Conservation (phyloP, 495 filamentous ascomycete genomes). For the Penicillium odoratum region DNA sequence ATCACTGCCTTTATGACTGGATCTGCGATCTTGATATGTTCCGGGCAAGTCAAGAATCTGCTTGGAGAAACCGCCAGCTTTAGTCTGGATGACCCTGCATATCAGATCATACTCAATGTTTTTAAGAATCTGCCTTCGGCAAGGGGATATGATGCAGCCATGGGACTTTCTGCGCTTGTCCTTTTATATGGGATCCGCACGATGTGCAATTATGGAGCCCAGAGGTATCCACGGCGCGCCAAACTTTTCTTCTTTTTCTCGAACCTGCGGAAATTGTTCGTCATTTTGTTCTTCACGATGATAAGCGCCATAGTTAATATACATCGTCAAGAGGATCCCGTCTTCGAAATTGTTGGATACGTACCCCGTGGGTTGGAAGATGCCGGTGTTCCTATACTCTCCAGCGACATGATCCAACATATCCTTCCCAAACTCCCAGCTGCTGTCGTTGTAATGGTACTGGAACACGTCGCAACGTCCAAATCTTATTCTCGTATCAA, state of each 20-base stretch:
- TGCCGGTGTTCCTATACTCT: conserved; percentile 71
- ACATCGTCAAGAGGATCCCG: conserved; percentile 47
- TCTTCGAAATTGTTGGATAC: conserved; percentile 66
- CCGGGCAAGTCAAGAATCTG: conserved; percentile 80
- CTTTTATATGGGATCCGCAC: conserved; percentile 82
- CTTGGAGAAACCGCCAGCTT: conserved; percentile 77
- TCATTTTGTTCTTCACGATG: conserved; percentile 90
- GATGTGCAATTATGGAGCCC: conserved; percentile 64
- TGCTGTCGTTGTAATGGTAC: conserved; percentile 89
- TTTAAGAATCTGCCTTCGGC: conserved; percentile 72
- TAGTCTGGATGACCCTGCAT: conserved; percentile 76
- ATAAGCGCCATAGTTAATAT: conserved; percentile 84
- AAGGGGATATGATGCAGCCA: conserved; percentile 71
- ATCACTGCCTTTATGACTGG: conserved; percentile 99
- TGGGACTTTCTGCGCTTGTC: conserved; percentile 81
- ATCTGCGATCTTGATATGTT: conserved; percentile 85
- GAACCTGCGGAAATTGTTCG: conserved; percentile 87
- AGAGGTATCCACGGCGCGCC: conserved; percentile 63
- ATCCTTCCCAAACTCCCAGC: conserved; percentile 70
- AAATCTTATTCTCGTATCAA: conserved; percentile 97
- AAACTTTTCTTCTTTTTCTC: conserved; percentile 86
- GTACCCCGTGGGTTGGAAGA: conserved; percentile 86
- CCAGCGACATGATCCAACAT: conserved; percentile 57
- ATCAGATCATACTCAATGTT: conserved; percentile 82
- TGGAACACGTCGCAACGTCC: conserved; percentile 96